A percentile compares a stretch with the other conserved stretches of the same genome.
These are phyloP conservation scores for Candida nanaspora DNA, from an alignment of 805 yeast species.

Conservation along the genomic window DNA sequence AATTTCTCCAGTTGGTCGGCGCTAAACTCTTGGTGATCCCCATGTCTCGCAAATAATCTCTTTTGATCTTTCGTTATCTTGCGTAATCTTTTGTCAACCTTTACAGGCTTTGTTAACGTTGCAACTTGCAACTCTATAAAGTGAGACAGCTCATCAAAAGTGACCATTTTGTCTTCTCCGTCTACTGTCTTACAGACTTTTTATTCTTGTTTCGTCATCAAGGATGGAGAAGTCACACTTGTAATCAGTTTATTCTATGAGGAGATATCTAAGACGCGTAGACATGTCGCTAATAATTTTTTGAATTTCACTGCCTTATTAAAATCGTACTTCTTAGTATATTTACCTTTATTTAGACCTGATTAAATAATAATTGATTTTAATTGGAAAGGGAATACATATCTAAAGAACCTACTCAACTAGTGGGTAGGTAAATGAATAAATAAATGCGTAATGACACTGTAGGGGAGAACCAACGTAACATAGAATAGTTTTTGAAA, in stretches of 20 bases:
- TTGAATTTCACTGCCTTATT: too few relatives aligned
- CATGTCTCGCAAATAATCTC: not conserved
- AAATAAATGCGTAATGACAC: too few relatives aligned
- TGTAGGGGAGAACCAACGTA: too few relatives aligned
- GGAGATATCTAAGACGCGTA: too few relatives aligned
- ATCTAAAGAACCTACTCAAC: too few relatives aligned
- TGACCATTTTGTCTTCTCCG: constrained; percentile 4
- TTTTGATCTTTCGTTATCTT: not conserved
- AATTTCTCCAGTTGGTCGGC: not conserved
- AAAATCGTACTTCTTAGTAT: not conserved
- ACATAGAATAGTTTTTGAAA: too few relatives aligned
- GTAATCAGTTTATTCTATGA: too few relatives aligned
- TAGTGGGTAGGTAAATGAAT: too few relatives aligned
- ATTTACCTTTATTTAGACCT: too few relatives aligned
- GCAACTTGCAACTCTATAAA: constrained; percentile 18
- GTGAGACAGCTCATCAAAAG: constrained; percentile 18
- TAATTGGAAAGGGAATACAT: not conserved
- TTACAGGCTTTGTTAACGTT: constrained; percentile 11
- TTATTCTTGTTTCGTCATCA: too few relatives aligned
- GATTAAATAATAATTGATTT: not conserved
- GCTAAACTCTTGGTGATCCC: not conserved
- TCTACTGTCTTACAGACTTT: not conserved
- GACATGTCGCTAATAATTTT: not conserved
- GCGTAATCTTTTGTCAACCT: constrained; percentile 6
- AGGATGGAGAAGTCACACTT: too few relatives aligned